Evolutionary conservation across 441 rosid genomes (phyloP).

Genomic region (Eutrema salsugineum): DNA sequence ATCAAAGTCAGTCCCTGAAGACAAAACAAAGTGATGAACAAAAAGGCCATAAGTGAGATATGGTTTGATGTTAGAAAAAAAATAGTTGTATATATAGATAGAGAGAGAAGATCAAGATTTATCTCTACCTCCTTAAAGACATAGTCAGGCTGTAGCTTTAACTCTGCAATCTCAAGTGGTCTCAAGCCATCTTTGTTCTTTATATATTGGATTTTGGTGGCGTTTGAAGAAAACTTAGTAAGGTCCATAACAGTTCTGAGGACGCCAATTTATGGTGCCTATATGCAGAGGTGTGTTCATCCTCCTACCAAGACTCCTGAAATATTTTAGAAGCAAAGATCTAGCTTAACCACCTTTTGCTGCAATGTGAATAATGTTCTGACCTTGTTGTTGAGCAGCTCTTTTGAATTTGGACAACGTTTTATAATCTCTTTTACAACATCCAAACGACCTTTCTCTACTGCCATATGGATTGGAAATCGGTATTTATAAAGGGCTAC

Average conservation of each 20-base stretch:
- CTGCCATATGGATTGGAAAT: constrained; percentile 2
- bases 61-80: no score
- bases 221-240: background rate
- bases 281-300: background rate
- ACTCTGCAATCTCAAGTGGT: constrained; percentile 2
- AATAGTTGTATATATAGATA: no score
- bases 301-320: background rate
- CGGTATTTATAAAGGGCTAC: no score
- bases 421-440: background rate
- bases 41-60: background rate
- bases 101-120: no score
- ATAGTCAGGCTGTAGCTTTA: background rate
- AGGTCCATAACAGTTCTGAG: background rate
- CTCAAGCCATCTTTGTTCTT: background rate
- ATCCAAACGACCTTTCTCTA: background rate
- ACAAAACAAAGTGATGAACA: no score
- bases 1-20: no score
- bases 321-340: background rate
- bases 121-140: background rate
- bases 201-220: no score
- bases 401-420: background rate
- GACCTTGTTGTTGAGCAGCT: background rate
- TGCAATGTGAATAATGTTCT: constrained; percentile 1
- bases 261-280: background rate
- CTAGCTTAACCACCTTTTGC: background rate